phyloP scores from a whole-genome alignment of 108 stramenopile species.

The Fistulifera solaris region DNA sequence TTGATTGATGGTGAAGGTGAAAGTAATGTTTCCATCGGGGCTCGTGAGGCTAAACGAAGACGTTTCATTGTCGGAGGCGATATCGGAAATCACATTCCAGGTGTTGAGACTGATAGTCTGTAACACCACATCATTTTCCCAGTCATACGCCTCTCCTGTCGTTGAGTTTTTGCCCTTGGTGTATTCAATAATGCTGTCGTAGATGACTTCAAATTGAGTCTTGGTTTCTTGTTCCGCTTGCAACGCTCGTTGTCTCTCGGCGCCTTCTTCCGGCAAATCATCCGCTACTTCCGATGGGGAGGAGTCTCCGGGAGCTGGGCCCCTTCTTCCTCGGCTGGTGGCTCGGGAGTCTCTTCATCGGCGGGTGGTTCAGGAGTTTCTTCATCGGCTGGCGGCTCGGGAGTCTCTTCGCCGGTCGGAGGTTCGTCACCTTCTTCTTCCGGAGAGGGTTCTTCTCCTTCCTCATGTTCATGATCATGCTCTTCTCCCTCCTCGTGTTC shows the following conservation, averaged over 20 bases:
- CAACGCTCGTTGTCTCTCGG: too few relatives aligned
- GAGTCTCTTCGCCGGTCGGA: too few relatives aligned
- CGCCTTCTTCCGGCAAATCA: background rate
- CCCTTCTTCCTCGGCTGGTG: too few relatives aligned
- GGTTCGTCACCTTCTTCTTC: too few relatives aligned
- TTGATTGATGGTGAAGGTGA: conserved; percentile 14
- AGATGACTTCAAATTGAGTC: conserved; percentile 14
- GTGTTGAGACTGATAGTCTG: background rate
- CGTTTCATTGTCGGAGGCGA: conserved; percentile 2
- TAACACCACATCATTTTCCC: conserved; percentile 10
- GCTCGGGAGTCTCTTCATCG: background rate
- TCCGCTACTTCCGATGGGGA: background rate
- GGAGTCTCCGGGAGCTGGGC: too few relatives aligned
- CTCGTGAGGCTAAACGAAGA: conserved; percentile 4
- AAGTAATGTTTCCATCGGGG: conserved; percentile 2
- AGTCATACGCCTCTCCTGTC: conserved; percentile 9
- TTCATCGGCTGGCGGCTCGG: background rate
- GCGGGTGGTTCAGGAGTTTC: background rate
- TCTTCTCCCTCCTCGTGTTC: too few relatives aligned
- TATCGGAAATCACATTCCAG: background rate
- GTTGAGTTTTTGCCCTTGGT: conserved; percentile 5
- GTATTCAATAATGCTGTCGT: conserved; percentile 24
- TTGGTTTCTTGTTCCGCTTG: conserved; percentile 1
- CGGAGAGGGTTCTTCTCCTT: background rate
- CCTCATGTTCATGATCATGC: background rate